Conservation (phyloP, 345 rosid genomes). For the Eucalyptus cloeziana region DNA sequence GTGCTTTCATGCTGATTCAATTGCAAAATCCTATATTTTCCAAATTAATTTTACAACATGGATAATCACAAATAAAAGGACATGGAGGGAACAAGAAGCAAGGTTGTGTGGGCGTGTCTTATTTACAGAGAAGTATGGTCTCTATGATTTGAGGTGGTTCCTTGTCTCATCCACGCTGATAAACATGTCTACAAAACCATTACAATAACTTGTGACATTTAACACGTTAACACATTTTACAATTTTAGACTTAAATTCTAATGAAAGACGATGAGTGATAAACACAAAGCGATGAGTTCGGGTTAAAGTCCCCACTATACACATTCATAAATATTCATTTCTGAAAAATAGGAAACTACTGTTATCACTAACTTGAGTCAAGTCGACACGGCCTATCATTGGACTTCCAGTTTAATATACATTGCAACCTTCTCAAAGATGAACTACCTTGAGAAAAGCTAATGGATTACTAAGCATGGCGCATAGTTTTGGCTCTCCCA, state of each 20-base stretch:
- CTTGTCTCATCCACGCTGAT: no score
- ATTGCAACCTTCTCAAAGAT: neutral
- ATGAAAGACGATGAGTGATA: neutral
- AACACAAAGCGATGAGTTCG: neutral
- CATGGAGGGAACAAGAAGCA: no score
- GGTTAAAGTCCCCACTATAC: neutral
- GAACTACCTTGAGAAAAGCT: neutral
- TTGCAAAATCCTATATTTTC: neutral
- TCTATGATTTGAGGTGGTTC: no score
- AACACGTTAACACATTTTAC: no score
- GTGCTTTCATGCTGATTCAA: neutral
- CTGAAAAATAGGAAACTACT: neutral
- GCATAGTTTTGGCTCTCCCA: fast-evolving
- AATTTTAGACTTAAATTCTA: no score
- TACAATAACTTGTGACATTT: no score
- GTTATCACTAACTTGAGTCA: neutral
- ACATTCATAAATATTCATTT: neutral
- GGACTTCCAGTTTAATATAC: neutral
- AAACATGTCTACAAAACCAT: no score
- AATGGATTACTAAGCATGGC: neutral
- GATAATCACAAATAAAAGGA: no score
- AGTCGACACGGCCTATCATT: neutral
- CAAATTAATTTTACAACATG: neutral
- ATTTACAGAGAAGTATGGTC: no score
- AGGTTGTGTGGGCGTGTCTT: no score